Conservation (phyloP, 768 basidiomycete species). For the Candolleomyces eurysporus region DNA sequence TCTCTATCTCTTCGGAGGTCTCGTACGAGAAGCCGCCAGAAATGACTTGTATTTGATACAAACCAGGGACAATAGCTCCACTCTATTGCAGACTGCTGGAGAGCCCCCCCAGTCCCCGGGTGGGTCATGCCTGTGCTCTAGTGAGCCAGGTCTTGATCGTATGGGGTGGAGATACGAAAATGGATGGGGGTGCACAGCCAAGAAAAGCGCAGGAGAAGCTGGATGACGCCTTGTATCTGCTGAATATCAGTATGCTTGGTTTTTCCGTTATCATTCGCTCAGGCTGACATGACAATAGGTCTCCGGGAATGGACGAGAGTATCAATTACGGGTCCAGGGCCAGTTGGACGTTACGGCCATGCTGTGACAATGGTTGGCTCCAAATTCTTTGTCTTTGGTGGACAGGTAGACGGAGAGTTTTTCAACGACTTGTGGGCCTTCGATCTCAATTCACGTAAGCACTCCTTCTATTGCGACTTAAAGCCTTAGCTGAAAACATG, state of each 20-base stretch:
- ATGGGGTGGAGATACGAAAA: conserved; percentile 98
- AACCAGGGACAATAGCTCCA: conserved; percentile 73
- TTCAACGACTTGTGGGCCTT: conserved; percentile 95
- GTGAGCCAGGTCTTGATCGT: conserved; percentile 95
- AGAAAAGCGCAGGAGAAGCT: conserved; percentile 62
- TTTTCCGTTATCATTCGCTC: neutral
- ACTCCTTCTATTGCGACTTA: neutral
- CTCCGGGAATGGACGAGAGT: conserved; percentile 95
- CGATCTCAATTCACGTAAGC: conserved; percentile 85
- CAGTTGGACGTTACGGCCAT: conserved; percentile 92
- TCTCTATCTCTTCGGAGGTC: conserved; percentile 94
- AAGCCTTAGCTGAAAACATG: conserved; percentile 2
- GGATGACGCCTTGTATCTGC: conserved; percentile 90
- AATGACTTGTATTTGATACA: conserved; percentile 95
- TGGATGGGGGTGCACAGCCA: conserved; percentile 37
- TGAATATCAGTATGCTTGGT: conserved; percentile 81
- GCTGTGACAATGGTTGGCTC: conserved; percentile 89
- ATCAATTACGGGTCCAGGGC: conserved; percentile 69
- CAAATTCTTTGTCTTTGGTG: conserved; percentile 93
- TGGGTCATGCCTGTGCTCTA: conserved; percentile 96
- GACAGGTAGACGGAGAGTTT: conserved; percentile 93
- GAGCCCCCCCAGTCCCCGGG: conserved; percentile 82
- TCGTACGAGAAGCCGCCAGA: conserved; percentile 84
- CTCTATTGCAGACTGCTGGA: conserved; percentile 82
- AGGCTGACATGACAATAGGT: conserved; percentile 42